Conservation (phyloP, 2,329 filamentous ascomycete species). For the Acrocalymma vagum region DNA sequence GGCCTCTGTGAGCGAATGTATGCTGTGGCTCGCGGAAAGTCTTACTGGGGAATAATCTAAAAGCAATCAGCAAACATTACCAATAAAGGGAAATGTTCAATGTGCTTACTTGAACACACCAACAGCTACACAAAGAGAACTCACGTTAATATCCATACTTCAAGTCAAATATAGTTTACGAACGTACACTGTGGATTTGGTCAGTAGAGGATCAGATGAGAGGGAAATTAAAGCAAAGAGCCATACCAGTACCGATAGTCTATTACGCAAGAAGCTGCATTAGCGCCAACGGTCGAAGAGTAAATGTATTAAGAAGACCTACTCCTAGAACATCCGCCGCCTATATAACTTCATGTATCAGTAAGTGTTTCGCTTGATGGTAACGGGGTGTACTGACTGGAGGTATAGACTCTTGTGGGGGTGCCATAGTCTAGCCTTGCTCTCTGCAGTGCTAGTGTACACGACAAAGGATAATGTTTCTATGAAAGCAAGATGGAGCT, state of each 20-base stretch:
- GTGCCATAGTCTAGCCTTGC: conserved; percentile 37
- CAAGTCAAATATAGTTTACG: not conserved
- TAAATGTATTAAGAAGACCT: conserved; percentile 20
- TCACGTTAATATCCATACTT: conserved; percentile 22
- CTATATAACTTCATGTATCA: conserved; percentile 37
- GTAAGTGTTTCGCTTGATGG: conserved; percentile 9
- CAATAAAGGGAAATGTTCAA: not conserved
- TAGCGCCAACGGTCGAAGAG: conserved; percentile 13
- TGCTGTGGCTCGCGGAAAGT: conserved; percentile 18
- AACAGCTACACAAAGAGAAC: conserved; percentile 38
- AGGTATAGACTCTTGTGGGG: conserved; percentile 44
- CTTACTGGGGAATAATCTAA: conserved; percentile 47
- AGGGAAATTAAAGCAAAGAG: not conserved
- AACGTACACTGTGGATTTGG: conserved; percentile 30
- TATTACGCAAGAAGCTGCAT: conserved; percentile 18
- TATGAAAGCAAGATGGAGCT: too few relatives aligned
- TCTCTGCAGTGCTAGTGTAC: too few relatives aligned
- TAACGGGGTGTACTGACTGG: conserved; percentile 27
- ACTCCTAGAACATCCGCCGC: conserved; percentile 50
- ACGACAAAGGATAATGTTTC: too few relatives aligned
- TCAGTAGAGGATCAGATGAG: conserved; percentile 15
- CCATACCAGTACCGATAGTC: conserved; percentile 50
- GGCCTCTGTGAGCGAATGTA: conserved; percentile 16
- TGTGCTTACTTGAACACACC: conserved; percentile 50
- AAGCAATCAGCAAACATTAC: conserved; percentile 17